Evolutionary conservation across 2,329 filamentous ascomycete genomes (phyloP), one percentile per base, ranked within the genome.

Genomic region (Beauveria caledonica): DNA sequence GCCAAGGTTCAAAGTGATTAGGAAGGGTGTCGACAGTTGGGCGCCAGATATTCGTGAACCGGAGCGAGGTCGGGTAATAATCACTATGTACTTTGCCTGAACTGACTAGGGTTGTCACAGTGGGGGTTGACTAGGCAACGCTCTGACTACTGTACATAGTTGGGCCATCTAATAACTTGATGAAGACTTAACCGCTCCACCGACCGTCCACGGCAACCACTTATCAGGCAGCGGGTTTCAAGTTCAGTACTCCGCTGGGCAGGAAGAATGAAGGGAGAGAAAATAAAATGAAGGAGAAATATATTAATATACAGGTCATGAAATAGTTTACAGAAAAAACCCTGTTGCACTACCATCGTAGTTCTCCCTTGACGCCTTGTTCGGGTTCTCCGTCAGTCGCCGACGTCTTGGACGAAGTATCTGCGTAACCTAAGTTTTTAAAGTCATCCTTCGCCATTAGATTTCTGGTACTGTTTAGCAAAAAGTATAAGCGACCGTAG

Each of bases 391-490:
- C 61, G 62, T 67, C 63, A 66, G 64, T 55, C 62, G 49, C 15
- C 55, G 53, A 49, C 63, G 58, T 58, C 62, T 60, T 57, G 49
- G 66, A 66, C 33, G 64, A 60, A 60, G 66, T 62, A 51, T 71
- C 69, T 50, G 78, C 67, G 67, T 96, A 94, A 0, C 94, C 94
- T 45, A 99, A 78, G 70, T 99, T 99, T 74, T 89, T 91, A 74
- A 97, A 94, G 62, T 96, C 90, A 70, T 99, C 94, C 66, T 84
- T 90, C 8, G 92, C 92, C 94, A 99, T 99, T 36, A 99, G 78
- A 70, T 97, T 97, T 66, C 92, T 92, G 51, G n/a, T 13, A 29
- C n/a, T 17, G 55, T 25, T 52, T 23, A 53, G 54, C 44, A 21
- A 23, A 17, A 3, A 3, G 19, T 15, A 33, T 1, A 2, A 19